Conservation (phyloP, 441 rosid species). For the Biscutella laevigata region DNA sequence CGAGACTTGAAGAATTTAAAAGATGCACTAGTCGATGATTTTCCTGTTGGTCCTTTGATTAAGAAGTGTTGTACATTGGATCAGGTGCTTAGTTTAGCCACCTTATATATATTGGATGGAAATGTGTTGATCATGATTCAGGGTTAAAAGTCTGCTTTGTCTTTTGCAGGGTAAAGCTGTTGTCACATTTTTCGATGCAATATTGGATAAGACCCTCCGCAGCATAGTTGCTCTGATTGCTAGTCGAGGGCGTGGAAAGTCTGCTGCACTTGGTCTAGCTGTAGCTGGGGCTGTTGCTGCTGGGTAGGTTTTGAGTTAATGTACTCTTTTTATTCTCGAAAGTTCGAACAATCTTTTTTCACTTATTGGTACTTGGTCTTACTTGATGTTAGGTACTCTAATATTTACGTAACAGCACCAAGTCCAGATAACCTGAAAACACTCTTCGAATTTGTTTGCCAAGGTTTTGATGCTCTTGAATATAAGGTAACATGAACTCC, state of each 20-base stretch:
- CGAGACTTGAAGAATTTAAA: constrained; percentile 68
- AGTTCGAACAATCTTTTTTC: not conserved
- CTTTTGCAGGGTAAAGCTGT: constrained; percentile 78
- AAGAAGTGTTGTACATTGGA: constrained; percentile 88
- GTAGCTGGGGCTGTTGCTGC: constrained; percentile 93
- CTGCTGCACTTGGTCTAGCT: constrained; percentile 93
- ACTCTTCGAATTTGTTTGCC: constrained; percentile 78
- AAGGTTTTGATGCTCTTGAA: constrained; percentile 74
- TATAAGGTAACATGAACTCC: constrained; percentile 52
- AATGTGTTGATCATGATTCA: constrained; percentile 65
- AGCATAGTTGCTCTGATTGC: constrained; percentile 85
- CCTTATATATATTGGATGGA: constrained; percentile 29
- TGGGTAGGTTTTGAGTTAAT: constrained; percentile 46
- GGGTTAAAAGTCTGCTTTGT: not conserved
- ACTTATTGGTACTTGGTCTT: constrained; percentile 6
- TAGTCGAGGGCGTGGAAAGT: constrained; percentile 97
- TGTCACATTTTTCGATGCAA: constrained; percentile 80
- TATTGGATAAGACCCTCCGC: constrained; percentile 75
- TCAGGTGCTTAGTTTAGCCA: constrained; percentile 49
- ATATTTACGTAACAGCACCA: constrained; percentile 84
- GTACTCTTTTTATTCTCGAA: not conserved
- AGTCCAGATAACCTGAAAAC: constrained; percentile 94
- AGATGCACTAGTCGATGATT: constrained; percentile 72
- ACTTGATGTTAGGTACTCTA: constrained; percentile 62
- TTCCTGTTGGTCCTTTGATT: constrained; percentile 88